Percentiles rank a stretch among this genome's conserved stretches.
These are phyloP conservation scores for Xylaria sp. DNA, from an alignment of 2,329 filamentous ascomycete genomes.

Conservation along the genomic window DNA sequence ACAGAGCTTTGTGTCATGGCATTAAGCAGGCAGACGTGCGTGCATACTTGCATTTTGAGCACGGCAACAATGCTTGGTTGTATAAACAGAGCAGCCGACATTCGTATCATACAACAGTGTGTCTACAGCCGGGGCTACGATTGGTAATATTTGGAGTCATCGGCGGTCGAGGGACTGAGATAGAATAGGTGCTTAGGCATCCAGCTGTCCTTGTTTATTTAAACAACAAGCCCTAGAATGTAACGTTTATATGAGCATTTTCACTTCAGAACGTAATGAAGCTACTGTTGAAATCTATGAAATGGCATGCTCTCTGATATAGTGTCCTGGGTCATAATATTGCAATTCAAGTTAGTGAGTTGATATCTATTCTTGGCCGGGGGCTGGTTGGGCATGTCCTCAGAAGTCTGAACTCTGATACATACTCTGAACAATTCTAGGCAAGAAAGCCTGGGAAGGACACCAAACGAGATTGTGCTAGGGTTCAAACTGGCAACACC, in stretches of 20 bases:
- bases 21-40: constrained; percentile 1
- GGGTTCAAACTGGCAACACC: no score
- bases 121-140: neutral
- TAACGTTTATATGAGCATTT: constrained; percentile 8
- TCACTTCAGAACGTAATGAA: no score
- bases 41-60: constrained; percentile 1
- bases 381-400: no score
- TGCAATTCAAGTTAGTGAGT: no score
- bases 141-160: neutral
- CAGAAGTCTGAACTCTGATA: no score
- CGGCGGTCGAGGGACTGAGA: neutral
- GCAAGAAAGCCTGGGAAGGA: no score
- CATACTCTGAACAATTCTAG: no score
- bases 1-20: neutral
- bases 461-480: no score
- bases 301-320: no score
- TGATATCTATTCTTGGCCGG: no score
- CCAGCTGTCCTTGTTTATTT: neutral
- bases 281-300: no score
- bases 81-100: neutral
- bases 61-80: neutral
- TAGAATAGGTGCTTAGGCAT: neutral
- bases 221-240: neutral
- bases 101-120: neutral
- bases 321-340: no score